phyloP scores from a whole-genome alignment of 2,329 filamentous ascomycete genomes.

The Xylariales sp. region DNA sequence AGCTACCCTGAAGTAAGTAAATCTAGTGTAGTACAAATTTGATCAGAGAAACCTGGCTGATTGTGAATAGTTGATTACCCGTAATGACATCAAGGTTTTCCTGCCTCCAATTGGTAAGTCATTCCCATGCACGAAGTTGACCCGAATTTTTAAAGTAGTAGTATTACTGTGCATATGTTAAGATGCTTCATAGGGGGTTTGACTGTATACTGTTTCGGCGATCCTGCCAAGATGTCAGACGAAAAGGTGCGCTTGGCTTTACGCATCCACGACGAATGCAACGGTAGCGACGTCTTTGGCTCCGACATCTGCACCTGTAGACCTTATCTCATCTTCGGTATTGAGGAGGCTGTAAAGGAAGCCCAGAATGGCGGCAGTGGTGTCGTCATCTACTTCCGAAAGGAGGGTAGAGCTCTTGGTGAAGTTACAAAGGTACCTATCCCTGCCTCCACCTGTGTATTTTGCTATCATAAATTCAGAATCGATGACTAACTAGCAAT shows the following conservation, averaged over 20 bases:
- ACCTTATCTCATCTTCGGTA: slow-evolving; percentile 93
- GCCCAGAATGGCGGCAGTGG: slow-evolving; percentile 91
- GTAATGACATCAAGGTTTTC: slow-evolving; percentile 92
- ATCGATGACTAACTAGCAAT: slow-evolving; percentile 26
- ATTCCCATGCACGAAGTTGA: too few relatives aligned
- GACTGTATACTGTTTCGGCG: slow-evolving; percentile 96
- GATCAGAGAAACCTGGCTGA: too few relatives aligned
- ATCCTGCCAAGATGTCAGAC: slow-evolving; percentile 90
- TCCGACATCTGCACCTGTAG: slow-evolving; percentile 97
- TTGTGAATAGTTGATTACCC: slow-evolving; percentile 85
- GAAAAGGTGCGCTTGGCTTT: slow-evolving; percentile 76
- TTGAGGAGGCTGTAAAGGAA: slow-evolving; percentile 96
- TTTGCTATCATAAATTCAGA: slow-evolving; percentile 27
- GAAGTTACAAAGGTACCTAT: slow-evolving; percentile 82
- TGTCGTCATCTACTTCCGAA: slow-evolving; percentile 97
- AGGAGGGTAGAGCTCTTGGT: slow-evolving; percentile 89
- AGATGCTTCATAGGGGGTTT: slow-evolving; percentile 58
- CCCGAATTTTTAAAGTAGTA: too few relatives aligned
- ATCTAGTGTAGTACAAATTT: too few relatives aligned
- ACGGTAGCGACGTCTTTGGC: slow-evolving; percentile 95
- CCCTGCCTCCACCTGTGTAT: neutral
- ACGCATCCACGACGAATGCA: slow-evolving; percentile 80
- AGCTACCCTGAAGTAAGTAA: slow-evolving; percentile 80
- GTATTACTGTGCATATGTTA: too few relatives aligned
- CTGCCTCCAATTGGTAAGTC: slow-evolving; percentile 77